Evolutionary conservation across 345 rosid species (phyloP).

Genomic region (Arabidopsis thaliana): TAIR10.1 NC_003074.8:21232001-21232500

Average conservation of each 20-base stretch:
- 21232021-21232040: background rate
- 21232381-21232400: background rate
- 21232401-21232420: slow-evolving; percentile 7
- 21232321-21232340: background rate
- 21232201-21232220: slow-evolving; percentile 25
- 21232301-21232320: background rate
- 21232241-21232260: background rate
- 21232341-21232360: background rate
- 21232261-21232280: background rate
- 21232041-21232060: background rate
- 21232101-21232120: background rate
- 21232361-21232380: background rate
- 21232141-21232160: background rate
- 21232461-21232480: slow-evolving; percentile 6
- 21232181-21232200: slow-evolving; percentile 3
- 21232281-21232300: background rate
- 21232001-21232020: background rate
- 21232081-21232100: slow-evolving; percentile 23
- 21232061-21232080: background rate
- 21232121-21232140: background rate
- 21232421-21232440: slow-evolving; percentile 13
- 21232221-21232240: slow-evolving; percentile 18
- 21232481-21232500: slow-evolving; percentile 5
- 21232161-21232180: background rate
- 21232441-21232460: slow-evolving; percentile 15